Conservation (phyloP, 306 rosid species). For the Glycine soja region DNA sequence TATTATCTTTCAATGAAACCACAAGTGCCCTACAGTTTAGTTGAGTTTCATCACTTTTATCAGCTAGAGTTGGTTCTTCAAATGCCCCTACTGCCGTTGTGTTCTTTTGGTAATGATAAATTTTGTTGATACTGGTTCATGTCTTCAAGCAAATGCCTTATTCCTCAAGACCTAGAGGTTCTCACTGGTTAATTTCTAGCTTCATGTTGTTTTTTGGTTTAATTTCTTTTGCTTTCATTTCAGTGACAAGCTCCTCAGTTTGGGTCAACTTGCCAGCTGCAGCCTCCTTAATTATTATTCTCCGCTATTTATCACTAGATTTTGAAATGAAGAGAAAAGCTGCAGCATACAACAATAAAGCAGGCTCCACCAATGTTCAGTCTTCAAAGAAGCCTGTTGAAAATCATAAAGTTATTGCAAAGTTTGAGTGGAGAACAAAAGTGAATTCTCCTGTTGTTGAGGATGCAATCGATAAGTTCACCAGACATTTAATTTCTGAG, state of each 20-base stretch:
- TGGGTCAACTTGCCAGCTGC: conserved; percentile 98
- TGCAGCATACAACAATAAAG: conserved; percentile 73
- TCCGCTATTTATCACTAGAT: conserved; percentile 88
- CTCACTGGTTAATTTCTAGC: conserved; percentile 30
- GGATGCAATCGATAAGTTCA: conserved; percentile 86
- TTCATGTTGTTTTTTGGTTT: conserved; percentile 42
- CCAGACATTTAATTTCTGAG: conserved; percentile 86
- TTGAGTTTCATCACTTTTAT: conserved; percentile 40
- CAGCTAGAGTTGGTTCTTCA: conserved; percentile 27
- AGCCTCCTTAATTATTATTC: conserved; percentile 71
- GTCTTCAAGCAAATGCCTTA: conserved; percentile 32
- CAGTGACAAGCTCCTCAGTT: conserved; percentile 99
- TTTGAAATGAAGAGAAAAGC: conserved; percentile 89
- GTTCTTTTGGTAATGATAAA: not conserved
- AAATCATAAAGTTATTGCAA: conserved; percentile 60
- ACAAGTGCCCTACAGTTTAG: conserved; percentile 26
- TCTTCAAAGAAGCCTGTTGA: conserved; percentile 65
- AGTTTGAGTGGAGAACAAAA: conserved; percentile 84
- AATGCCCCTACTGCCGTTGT: not conserved
- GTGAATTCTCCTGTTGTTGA: conserved; percentile 94
- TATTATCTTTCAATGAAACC: conserved; percentile 38
- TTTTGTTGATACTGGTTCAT: conserved; percentile 20
- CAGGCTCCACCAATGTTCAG: conserved; percentile 56
- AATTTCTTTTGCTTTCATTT: conserved; percentile 52
- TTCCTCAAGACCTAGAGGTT: conserved; percentile 21